Base-by-base conservation (phyloP, 116 monocot genomes). In the Trichopus zeylanicus region DNA sequence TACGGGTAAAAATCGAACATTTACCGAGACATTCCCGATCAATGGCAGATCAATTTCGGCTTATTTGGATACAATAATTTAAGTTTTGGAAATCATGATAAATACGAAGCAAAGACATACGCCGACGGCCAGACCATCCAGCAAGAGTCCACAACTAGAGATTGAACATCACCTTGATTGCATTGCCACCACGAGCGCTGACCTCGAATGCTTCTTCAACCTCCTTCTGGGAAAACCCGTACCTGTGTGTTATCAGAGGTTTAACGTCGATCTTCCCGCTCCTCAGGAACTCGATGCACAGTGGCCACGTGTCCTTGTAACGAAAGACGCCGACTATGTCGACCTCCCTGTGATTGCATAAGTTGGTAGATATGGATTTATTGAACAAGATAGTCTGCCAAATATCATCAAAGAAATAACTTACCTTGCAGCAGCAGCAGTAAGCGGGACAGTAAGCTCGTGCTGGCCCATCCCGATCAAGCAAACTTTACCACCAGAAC, bases 151-250 rank as follows among this genome's bases (percentile, higher is more conserved):
- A 16, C 23, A 47, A 11, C 61, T 72, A 93, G 13, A 97, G 79
- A 65, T 87, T 91, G 49, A 97, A 91, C 97, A 97, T 97, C 57
- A 91, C 97, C 53, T 97, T 97, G 56, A 97, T 97, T 2, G 87
- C 84, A 66, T 68, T 68, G 8, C 84, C 67, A 3, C 90, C 87
- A 25, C 68, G 56, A 48, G 91, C 97, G 49, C 97, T 91, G 47
- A 91, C 84, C 51, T 90, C 82, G 48, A 97, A 97, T 7, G 87
- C 97, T 64, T 79, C 81, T 62, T 91, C 97, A 0, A 97, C 82
- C 67, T 97, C 97, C 53, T 74, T 58, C 79, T 97, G 97, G 21
- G 97, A 87, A 66, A 97, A 97, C 11, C 97, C 97, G 31, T 73
- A 97, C 47, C 97, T 69, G 64, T 97, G 90, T 2, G 97, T 97